A percentile compares a stretch with the other conserved stretches of the same genome.
Conservation (phyloP, 352 stramenopile species). For the Globisporangium emineosum region DNA sequence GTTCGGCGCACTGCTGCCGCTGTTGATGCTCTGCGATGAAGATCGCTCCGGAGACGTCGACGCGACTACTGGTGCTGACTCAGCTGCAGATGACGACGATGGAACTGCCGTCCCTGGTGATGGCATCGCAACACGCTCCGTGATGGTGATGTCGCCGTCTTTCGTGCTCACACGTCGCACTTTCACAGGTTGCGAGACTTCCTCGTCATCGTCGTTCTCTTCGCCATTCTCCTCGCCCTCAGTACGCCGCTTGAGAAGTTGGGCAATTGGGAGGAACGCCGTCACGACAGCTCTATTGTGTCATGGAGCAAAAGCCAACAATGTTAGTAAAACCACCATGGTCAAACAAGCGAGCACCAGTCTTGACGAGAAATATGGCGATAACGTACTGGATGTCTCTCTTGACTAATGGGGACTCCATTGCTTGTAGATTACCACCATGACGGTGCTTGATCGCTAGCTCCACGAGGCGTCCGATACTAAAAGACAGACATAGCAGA, state of each 20-base stretch:
- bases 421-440: slow-evolving; percentile 44
- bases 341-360: background rate
- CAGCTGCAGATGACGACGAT: background rate
- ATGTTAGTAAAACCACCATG: background rate
- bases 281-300: slow-evolving; percentile 11
- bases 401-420: slow-evolving; percentile 50
- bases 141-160: slow-evolving; percentile 13
- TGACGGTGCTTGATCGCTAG: slow-evolving; percentile 74
- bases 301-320: background rate
- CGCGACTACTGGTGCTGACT: background rate
- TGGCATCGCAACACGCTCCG: slow-evolving; percentile 6
- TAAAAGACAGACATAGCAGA: slow-evolving; percentile 17
- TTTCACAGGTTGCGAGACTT: slow-evolving; percentile 2
- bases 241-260: background rate
- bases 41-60: slow-evolving; percentile 1
- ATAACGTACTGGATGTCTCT: slow-evolving; percentile 58
- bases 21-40: background rate
- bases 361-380: too few relatives aligned
- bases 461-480: slow-evolving; percentile 79
- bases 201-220: background rate
- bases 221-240: background rate
- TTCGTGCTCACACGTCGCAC: slow-evolving; percentile 17
- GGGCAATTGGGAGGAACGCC: background rate
- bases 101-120: background rate
- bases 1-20: background rate